A percentile compares a stretch with the other conserved stretches of the same genome.
Evolutionary conservation across 2,329 filamentous ascomycete species (phyloP).

Genomic region (Mollisiaceae sp.): DNA sequence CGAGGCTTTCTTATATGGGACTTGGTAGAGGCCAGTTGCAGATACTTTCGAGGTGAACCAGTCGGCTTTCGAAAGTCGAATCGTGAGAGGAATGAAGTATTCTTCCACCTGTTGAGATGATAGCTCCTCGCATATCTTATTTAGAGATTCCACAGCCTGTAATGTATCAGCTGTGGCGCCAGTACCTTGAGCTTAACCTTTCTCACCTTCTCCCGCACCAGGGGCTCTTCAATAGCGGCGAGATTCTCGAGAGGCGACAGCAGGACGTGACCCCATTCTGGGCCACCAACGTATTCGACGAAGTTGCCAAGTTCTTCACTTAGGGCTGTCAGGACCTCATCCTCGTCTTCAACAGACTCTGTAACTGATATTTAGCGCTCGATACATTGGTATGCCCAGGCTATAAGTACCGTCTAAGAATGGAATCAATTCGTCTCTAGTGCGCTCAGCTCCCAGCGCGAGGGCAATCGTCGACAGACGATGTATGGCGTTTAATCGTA

Average conservation of each 20-base stretch:
- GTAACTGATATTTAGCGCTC: slow-evolving; percentile 43
- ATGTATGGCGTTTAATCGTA: slow-evolving; percentile 98
- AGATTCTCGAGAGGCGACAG: slow-evolving; percentile 97
- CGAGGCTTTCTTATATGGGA: slow-evolving; percentile 90
- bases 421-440: slow-evolving; percentile 96
- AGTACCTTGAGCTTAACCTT: background rate
- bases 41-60: slow-evolving; percentile 99
- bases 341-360: slow-evolving; percentile 99
- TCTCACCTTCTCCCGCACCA: slow-evolving; percentile 93
- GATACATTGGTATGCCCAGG: slow-evolving; percentile 6
- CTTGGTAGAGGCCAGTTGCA: slow-evolving; percentile 91
- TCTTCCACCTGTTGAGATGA: slow-evolving; percentile 94
- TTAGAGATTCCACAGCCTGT: slow-evolving; percentile 96
- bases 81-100: slow-evolving; percentile 93
- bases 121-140: slow-evolving; percentile 96
- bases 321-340: slow-evolving; percentile 94
- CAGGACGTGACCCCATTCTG: slow-evolving; percentile 92
- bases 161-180: slow-evolving; percentile 26
- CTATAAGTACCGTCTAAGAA: slow-evolving; percentile 86
- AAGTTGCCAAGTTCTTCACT: slow-evolving; percentile 97
- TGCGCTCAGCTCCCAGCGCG: slow-evolving; percentile 92
- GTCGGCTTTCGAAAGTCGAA: slow-evolving; percentile 97
- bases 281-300: slow-evolving; percentile 95
- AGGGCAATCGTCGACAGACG: slow-evolving; percentile 97
- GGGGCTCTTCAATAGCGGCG: slow-evolving; percentile 95